Base-by-base conservation (phyloP, 1,284 basidiomycete species). In the Apiotrichum mycotoxinovorans region DNA sequence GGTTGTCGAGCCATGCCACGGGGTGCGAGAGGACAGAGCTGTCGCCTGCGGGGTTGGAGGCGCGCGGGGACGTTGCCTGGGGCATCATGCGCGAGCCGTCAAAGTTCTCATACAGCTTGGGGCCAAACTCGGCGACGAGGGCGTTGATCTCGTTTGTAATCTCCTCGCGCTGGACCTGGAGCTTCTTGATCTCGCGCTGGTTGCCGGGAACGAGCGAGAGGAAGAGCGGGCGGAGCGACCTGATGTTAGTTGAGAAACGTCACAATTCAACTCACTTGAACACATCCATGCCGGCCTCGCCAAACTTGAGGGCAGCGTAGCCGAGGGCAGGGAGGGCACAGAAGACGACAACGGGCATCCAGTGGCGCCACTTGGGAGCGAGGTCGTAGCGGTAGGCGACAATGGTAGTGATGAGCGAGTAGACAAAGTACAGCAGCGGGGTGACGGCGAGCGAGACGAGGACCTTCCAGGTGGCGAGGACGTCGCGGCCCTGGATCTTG, bases 281-380 rank as follows among this genome's bases (percentile, higher is more conserved):
- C 35, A 99, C 93, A 72, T 99, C 96, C 85, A 98, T 88, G 37
- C 96, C 96, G 20, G 95, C 96, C 77, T 99, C 96, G 46, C 95
- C 95, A 72, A 98, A 98, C 77, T 98, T 98, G 62, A 99, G 83
- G 12, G 95, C 91, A 10, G 92, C 92, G 72, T 90, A 93, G 51
- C 90, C 94, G 79, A 98, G 88, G 70, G 88, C 84, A 9, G 96
- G 96, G 40, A 98, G 78, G 2, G 85, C 81, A 20, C 83, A 79
- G 60, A 92, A 81, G 55, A 92, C 85, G 38, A 91, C 77, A 64
- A 95, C 81, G 0, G 96, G 95, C 10, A 91, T 89, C 78, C 83
- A 85, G 43, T 91, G 77, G 60, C 82, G 83, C 81, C 87, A 89
- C 58, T 80, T 79, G 33, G 85, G 64, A 15, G 66, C 60, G 1